phyloP scores from a whole-genome alignment of 257 asterid genomes.

The Anisodus tanguticus region DNA sequence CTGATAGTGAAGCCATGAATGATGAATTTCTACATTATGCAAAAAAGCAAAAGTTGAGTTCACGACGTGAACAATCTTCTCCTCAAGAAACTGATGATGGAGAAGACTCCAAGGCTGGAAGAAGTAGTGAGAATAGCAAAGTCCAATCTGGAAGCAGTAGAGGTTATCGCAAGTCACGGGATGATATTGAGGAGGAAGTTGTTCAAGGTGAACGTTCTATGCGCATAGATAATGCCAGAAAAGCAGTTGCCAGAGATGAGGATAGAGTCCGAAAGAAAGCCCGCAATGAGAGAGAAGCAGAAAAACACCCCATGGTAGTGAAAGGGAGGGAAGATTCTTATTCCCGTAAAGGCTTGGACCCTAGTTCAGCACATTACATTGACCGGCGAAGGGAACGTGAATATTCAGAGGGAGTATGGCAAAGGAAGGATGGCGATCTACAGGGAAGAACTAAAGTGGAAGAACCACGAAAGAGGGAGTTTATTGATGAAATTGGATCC shows the following conservation, averaged over 20 bases:
- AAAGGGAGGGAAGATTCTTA: constrained; percentile 67
- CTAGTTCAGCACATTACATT: constrained; percentile 48
- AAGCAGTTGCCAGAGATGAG: constrained; percentile 53
- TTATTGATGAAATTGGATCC: constrained; percentile 60
- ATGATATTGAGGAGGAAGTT: constrained; percentile 65
- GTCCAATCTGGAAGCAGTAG: constrained; percentile 79
- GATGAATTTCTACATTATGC: constrained; percentile 49
- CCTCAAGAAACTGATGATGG: constrained; percentile 62
- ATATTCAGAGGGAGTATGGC: constrained; percentile 68
- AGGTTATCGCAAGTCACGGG: constrained; percentile 55
- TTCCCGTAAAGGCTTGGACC: constrained; percentile 61
- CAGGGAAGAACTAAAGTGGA: constrained; percentile 61
- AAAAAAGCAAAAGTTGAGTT: constrained; percentile 47
- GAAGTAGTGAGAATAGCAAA: constrained; percentile 78
- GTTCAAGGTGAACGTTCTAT: constrained; percentile 60
- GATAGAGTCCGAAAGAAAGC: constrained; percentile 51
- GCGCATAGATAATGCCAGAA: constrained; percentile 45
- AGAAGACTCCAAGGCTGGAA: constrained; percentile 63
- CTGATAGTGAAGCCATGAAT: constrained; percentile 39
- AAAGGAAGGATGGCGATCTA: constrained; percentile 63
- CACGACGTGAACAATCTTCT: constrained; percentile 51
- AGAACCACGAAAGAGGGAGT: constrained; percentile 69
- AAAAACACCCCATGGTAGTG: constrained; percentile 49
- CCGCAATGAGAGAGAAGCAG: constrained; percentile 63
- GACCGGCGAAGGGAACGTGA: constrained; percentile 77